phyloP scores from a whole-genome alignment of 257 asterid genomes.

The Nicotiana otophora region DNA sequence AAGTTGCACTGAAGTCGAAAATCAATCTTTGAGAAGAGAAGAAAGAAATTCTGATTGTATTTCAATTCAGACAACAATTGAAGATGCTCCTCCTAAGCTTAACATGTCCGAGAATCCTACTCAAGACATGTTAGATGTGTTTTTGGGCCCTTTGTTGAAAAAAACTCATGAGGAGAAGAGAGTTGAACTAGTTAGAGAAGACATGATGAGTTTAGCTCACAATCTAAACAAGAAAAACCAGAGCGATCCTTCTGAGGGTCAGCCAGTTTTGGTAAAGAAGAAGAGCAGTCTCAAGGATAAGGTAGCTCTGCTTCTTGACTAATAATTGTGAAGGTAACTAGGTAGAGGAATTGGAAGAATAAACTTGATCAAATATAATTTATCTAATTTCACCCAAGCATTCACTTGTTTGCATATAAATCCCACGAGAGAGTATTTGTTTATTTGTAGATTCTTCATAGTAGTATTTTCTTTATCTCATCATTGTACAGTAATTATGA shows the following conservation, averaged over 20 bases:
- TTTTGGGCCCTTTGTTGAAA: constrained; percentile 39
- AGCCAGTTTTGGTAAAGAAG: constrained; percentile 24
- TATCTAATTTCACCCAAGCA: neutral
- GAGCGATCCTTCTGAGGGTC: constrained; percentile 9
- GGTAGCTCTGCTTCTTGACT: constrained; percentile 39
- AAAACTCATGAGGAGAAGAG: constrained; percentile 24
- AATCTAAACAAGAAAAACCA: constrained; percentile 7
- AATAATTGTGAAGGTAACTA: neutral
- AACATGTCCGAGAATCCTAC: constrained; percentile 26
- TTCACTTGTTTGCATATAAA: neutral
- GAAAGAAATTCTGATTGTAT: neutral
- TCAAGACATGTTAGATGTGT: constrained; percentile 36
- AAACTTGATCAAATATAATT: neutral
- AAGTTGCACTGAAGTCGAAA: constrained; percentile 1
- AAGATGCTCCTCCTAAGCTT: constrained; percentile 6
- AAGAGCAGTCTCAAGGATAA: constrained; percentile 43
- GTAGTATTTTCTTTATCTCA: neutral
- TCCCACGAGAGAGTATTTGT: neutral
- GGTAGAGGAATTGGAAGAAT: neutral
- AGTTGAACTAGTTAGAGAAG: constrained; percentile 11
- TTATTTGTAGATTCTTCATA: neutral
- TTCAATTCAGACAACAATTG: constrained; percentile 8
- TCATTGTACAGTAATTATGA: neutral
- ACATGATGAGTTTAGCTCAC: constrained; percentile 11
- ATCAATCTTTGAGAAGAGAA: neutral